Evolutionary conservation across 2,329 filamentous ascomycete species (phyloP), one percentile per base, ranked within the genome.

Genomic region (Xylaria sp.): DNA sequence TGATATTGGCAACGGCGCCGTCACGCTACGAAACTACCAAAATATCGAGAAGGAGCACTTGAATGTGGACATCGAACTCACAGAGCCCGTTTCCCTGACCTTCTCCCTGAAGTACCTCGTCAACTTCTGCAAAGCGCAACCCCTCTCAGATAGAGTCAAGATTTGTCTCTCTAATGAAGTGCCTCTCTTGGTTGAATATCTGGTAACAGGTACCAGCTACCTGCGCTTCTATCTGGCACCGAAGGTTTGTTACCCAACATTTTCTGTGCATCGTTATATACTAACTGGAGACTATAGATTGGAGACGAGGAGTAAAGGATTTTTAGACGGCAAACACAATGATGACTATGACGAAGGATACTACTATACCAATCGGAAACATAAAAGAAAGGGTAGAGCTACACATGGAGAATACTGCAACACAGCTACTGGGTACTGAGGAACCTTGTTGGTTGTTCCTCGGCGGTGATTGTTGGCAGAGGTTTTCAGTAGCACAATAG

Each of bases 81-180:
- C 89, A 44, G 96, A 99, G 84, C 93, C 96, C 58, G 96, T 99
- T 68, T 87, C 92, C 39, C 88, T 99, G 70, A 98, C 95, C 56
- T 99, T 99, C 85, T 98, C 96, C 38, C 91, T 99, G 76, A 99
- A 99, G 85, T 99, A 99, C 84, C 90, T 99, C 2, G 93, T 97
- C 86, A 98, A 98, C 88, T 99, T 99, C 85, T 98, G 96, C 92
- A 99, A 99, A 85, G 96, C 96, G 38, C 92, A 93, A 70, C 90
- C 89, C 60, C 85, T 99, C 68, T 95, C 94, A 44, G 84, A 81
- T 73, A 86, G 87, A 72, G 96, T 99, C 81, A 96, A 92, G 83
- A 90, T 99, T 74, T 97, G 92, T 83, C 87, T 99, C 73, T 98
- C 95, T 60, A 94, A 94, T 81, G 96, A 99, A 82, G 95, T 99